A percentile compares a stretch with the other conserved stretches of the same genome.
phyloP scores from a whole-genome alignment of 208 protist species.

The Paratrypanosoma confusum region DNA sequence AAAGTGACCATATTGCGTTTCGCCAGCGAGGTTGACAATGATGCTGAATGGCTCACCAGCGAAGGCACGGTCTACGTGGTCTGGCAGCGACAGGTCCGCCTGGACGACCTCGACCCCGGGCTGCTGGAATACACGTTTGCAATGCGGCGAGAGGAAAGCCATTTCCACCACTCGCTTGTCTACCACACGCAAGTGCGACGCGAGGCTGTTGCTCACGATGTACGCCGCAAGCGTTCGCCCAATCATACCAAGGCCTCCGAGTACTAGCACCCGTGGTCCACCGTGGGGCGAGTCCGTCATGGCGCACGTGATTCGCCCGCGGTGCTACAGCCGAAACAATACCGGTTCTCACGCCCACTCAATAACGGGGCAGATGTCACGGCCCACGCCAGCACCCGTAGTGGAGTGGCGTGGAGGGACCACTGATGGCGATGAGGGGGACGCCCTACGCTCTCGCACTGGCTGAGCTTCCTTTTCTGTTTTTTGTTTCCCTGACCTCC shows the following conservation, averaged over 20 bases:
- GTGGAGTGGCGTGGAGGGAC: neutral
- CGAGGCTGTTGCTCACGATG: slow-evolving; percentile 25
- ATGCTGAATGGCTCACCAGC: slow-evolving; percentile 33
- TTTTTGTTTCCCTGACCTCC: too few relatives aligned
- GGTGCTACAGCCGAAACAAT: too few relatives aligned
- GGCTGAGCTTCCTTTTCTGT: neutral
- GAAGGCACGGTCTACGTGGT: slow-evolving; percentile 61
- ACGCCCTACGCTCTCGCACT: neutral
- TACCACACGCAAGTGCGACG: slow-evolving; percentile 19
- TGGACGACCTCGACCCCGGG: slow-evolving; percentile 69
- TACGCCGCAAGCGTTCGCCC: slow-evolving; percentile 82
- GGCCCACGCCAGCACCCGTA: too few relatives aligned
- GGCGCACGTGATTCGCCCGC: too few relatives aligned
- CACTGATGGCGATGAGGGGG: neutral
- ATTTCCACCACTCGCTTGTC: slow-evolving; percentile 36
- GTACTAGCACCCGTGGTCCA: slow-evolving; percentile 29
- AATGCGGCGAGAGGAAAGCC: slow-evolving; percentile 20
- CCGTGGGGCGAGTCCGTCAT: too few relatives aligned
- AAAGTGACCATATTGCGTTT: slow-evolving; percentile 76
- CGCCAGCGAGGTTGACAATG: slow-evolving; percentile 83
- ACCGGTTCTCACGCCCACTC: too few relatives aligned
- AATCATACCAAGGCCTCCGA: slow-evolving; percentile 84
- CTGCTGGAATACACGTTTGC: slow-evolving; percentile 34
- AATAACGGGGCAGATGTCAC: too few relatives aligned
- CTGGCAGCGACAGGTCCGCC: slow-evolving; percentile 19